phyloP scores from a whole-genome alignment of 2,329 filamentous ascomycete genomes.

The Venturia asperata region DNA sequence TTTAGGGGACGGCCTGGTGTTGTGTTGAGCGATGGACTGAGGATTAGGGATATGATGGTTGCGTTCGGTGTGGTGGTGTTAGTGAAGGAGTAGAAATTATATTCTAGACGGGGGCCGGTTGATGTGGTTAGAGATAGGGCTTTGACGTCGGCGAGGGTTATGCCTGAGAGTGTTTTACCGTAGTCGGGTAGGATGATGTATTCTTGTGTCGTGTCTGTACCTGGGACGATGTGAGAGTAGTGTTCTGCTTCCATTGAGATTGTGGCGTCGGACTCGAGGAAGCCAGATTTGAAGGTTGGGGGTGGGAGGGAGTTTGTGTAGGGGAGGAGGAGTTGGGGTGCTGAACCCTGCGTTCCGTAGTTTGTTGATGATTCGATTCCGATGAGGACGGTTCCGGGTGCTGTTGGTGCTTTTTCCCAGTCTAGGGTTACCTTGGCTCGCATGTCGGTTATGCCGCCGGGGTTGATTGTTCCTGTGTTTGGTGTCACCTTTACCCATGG shows the following conservation, averaged over 20 bases:
- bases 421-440: slow-evolving; percentile 51
- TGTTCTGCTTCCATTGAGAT: slow-evolving; percentile 35
- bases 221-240: slow-evolving; percentile 24
- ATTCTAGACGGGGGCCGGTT: slow-evolving; percentile 51
- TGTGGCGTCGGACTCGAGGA: slow-evolving; percentile 52
- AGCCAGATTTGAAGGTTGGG: slow-evolving; percentile 48
- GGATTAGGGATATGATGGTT: slow-evolving; percentile 1
- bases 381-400: slow-evolving; percentile 36
- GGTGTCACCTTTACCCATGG: slow-evolving; percentile 48
- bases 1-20: not conserved
- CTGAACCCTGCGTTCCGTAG: slow-evolving; percentile 37
- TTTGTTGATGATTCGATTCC: slow-evolving; percentile 48
- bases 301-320: slow-evolving; percentile 46
- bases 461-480: slow-evolving; percentile 43
- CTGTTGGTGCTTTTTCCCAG: slow-evolving; percentile 43
- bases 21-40: slow-evolving; percentile 17
- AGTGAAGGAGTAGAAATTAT: slow-evolving; percentile 56
- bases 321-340: slow-evolving; percentile 47
- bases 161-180: slow-evolving; percentile 52
- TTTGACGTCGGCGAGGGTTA: slow-evolving; percentile 41
- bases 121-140: slow-evolving; percentile 41
- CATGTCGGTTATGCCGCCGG: slow-evolving; percentile 38
- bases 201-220: slow-evolving; percentile 24
- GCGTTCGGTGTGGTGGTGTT: slow-evolving; percentile 27
- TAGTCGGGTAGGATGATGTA: slow-evolving; percentile 50